These are phyloP conservation scores for Skeletonema potamos DNA, from an alignment of 108 stramenopile genomes.

Conservation along the genomic window DNA sequence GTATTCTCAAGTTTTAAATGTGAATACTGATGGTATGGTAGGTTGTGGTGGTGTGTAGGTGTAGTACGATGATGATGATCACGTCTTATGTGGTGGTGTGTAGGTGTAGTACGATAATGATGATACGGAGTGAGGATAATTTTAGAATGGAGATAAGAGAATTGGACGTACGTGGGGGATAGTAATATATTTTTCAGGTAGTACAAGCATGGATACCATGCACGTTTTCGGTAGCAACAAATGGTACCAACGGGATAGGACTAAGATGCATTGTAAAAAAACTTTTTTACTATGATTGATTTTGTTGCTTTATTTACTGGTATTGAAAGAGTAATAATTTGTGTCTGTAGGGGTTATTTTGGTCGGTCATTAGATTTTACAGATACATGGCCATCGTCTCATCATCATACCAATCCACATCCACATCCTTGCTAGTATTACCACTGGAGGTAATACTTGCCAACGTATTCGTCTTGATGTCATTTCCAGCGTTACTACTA, in stretches of 20 bases:
- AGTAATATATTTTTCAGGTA: background rate
- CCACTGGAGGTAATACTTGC: background rate
- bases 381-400: slow-evolving; percentile 83
- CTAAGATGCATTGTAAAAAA: background rate
- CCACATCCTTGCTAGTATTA: background rate
- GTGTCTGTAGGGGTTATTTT: no score
- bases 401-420: slow-evolving; percentile 65
- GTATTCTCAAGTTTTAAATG: slow-evolving; percentile 26
- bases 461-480: background rate
- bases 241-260: background rate
- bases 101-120: background rate
- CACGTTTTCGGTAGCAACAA: background rate
- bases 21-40: no score
- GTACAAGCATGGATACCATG: no score
- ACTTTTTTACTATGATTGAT: background rate
- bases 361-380: no score
- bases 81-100: no score
- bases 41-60: background rate
- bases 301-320: background rate
- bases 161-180: background rate
- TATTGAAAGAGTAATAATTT: no score
- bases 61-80: no score
- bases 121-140: no score
- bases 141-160: no score
- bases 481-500: background rate